Conservation (phyloP, 495 filamentous ascomycete species). For the Penicillium dipodomyicola region DNA sequence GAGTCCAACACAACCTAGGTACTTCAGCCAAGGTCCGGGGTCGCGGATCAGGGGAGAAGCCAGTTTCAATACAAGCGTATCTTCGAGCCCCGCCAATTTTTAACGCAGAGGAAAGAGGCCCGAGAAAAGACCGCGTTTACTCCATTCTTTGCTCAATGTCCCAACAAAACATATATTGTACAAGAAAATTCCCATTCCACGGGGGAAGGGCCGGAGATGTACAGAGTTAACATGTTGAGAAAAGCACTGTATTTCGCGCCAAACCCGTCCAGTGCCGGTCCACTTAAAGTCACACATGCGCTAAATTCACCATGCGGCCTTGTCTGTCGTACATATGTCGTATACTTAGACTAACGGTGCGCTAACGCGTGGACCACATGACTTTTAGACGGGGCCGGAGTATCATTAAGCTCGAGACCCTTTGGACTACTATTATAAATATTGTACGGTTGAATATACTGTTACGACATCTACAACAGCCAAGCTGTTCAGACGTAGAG, state of each 20-base stretch:
- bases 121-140: slow-evolving; percentile 27
- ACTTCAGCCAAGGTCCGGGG: slow-evolving; percentile 1
- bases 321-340: slow-evolving; percentile 18
- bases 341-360: slow-evolving; percentile 12
- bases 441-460: too few relatives aligned
- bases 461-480: too few relatives aligned
- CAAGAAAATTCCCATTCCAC: neutral
- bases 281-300: slow-evolving; percentile 16
- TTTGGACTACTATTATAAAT: too few relatives aligned
- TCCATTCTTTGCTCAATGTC: slow-evolving; percentile 10
- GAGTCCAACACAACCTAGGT: neutral
- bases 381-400: slow-evolving; percentile 19
- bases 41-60: slow-evolving; percentile 7
- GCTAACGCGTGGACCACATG: slow-evolving; percentile 10
- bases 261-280: slow-evolving; percentile 11
- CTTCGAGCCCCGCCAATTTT: too few relatives aligned
- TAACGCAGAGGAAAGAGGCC: too few relatives aligned
- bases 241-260: slow-evolving; percentile 14
- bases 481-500: too few relatives aligned
- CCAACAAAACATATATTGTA: neutral
- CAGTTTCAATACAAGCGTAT: neutral
- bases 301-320: slow-evolving; percentile 18
- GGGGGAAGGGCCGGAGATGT: neutral
- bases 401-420: slow-evolving; percentile 23
- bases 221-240: neutral